These are phyloP conservation scores for Salvia miltiorrhiza DNA, from an alignment of 257 asterid species.

Conservation along the genomic window DNA sequence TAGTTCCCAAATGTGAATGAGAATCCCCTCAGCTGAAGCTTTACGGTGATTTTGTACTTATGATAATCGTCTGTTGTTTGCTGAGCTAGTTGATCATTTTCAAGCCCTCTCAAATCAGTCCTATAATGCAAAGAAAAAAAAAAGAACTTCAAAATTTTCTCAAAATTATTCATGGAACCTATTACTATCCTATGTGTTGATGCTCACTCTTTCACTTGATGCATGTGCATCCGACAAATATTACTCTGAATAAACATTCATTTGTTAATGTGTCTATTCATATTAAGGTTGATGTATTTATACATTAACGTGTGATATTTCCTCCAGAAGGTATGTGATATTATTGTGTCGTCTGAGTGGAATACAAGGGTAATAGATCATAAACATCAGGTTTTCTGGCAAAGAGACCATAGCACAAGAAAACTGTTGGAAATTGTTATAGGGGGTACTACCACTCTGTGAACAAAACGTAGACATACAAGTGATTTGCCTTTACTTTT, in stretches of 20 bases:
- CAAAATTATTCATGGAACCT: background rate
- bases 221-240: no score
- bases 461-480: no score
- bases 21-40: background rate
- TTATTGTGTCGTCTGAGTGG: background rate
- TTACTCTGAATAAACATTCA: no score
- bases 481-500: no score
- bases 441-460: no score
- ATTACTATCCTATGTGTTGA: background rate
- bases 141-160: no score
- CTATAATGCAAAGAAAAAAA: no score
- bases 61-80: no score
- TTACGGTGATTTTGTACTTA: background rate
- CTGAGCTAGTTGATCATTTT: background rate
- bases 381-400: background rate
- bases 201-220: background rate
- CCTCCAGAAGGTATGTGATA: background rate
- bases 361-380: background rate
- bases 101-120: no score
- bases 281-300: background rate
- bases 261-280: background rate
- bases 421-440: background rate
- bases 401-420: background rate
- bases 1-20: background rate
- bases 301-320: background rate